phyloP scores from a whole-genome alignment of 805 yeast genomes.

The Candida yuanshanica region DNA sequence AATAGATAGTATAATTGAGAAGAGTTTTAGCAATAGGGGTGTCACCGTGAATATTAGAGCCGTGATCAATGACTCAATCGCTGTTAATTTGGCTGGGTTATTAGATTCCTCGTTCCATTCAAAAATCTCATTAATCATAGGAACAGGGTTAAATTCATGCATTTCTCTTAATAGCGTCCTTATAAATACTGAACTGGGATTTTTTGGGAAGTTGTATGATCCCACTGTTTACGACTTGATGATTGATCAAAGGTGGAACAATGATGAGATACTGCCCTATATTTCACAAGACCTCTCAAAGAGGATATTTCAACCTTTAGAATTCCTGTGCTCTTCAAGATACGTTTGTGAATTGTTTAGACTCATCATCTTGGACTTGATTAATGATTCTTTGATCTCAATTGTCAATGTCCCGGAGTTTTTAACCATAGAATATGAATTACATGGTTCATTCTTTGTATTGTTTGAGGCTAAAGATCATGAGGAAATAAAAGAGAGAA shows the following conservation, averaged over 20 bases:
- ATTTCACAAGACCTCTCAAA: slow-evolving; percentile 11
- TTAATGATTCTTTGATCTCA: not conserved
- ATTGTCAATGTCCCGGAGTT: slow-evolving; percentile 2
- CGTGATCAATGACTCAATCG: slow-evolving; percentile 61
- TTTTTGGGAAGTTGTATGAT: slow-evolving; percentile 39
- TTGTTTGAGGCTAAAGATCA: slow-evolving; percentile 1
- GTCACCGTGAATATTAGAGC: slow-evolving; percentile 34
- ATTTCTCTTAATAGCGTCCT: slow-evolving; percentile 29
- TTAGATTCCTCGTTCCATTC: slow-evolving; percentile 25
- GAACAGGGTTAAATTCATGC: slow-evolving; percentile 62
- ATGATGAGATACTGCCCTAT: not conserved
- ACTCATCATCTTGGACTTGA: slow-evolving; percentile 32
- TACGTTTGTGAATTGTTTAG: slow-evolving; percentile 50
- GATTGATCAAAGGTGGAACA: slow-evolving; percentile 29
- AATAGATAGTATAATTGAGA: slow-evolving; percentile 36
- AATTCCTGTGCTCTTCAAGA: slow-evolving; percentile 49
- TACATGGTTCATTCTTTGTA: slow-evolving; percentile 13
- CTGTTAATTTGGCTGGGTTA: slow-evolving; percentile 52
- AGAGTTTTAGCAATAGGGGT: slow-evolving; percentile 22
- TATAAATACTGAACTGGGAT: slow-evolving; percentile 49
- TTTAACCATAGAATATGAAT: not conserved
- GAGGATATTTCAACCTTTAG: slow-evolving; percentile 48
- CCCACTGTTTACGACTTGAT: slow-evolving; percentile 36
- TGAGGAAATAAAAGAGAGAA: not conserved
- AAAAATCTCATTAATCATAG: slow-evolving; percentile 53